Percentiles rank a stretch among this genome's conserved stretches.
Evolutionary conservation across 805 yeast genomes (phyloP).

Genomic region (Ogataea trehaloabstinens): DNA sequence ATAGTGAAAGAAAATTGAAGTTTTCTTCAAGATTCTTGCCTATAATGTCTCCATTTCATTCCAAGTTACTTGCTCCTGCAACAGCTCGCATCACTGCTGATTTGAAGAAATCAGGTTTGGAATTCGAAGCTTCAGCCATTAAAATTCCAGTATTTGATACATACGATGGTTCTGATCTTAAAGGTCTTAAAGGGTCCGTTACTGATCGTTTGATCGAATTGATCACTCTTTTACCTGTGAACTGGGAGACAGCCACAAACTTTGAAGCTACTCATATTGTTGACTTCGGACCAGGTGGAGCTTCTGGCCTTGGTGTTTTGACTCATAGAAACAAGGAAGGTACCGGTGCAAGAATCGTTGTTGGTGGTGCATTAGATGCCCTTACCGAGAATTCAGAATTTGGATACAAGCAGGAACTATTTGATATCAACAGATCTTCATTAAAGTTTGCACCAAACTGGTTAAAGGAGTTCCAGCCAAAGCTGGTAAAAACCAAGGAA

Average conservation of each 20-base stretch:
- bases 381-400: slow-evolving; percentile 72
- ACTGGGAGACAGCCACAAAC: slow-evolving; percentile 90
- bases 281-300: slow-evolving; percentile 99
- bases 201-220: slow-evolving; percentile 72
- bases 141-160: slow-evolving; percentile 91
- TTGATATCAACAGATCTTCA: slow-evolving; percentile 62
- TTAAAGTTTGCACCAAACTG: slow-evolving; percentile 87
- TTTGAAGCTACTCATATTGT: slow-evolving; percentile 83
- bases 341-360: slow-evolving; percentile 90
- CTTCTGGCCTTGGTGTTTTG: slow-evolving; percentile 91
- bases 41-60: slow-evolving; percentile 95
- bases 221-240: slow-evolving; percentile 84
- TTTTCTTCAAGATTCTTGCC: slow-evolving; percentile 93
- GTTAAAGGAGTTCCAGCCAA: slow-evolving; percentile 86
- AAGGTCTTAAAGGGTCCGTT: slow-evolving; percentile 51
- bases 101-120: slow-evolving; percentile 54
- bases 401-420: slow-evolving; percentile 94
- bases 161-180: slow-evolving; percentile 76
- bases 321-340: slow-evolving; percentile 99
- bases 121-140: slow-evolving; percentile 53
- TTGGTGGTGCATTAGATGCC: slow-evolving; percentile 86
- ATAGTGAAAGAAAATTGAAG: slow-evolving; percentile 89
- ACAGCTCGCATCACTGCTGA: slow-evolving; percentile 65
- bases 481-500: slow-evolving; percentile 66
- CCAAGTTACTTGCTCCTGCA: slow-evolving; percentile 76